Percentiles rank a stretch among this genome's conserved stretches.
These are phyloP conservation scores for Torulaspora maleeae DNA, from an alignment of 805 yeast genomes.

Conservation along the genomic window DNA sequence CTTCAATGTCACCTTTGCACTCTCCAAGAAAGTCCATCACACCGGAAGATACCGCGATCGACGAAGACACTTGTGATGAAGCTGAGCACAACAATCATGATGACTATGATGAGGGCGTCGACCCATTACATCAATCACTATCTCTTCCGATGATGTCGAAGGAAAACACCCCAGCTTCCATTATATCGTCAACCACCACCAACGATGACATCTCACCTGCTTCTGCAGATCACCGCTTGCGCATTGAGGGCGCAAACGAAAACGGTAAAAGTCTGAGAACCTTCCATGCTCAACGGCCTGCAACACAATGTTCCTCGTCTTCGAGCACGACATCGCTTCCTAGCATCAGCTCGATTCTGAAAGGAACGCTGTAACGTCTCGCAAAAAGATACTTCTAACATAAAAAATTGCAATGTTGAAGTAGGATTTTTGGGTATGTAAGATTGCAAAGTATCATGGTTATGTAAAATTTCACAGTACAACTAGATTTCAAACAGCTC, in stretches of 20 bases:
- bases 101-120: slow-evolving; percentile 19
- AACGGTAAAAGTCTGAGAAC: slow-evolving; percentile 2
- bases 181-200: slow-evolving; percentile 17
- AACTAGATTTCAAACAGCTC: background rate
- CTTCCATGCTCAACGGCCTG: slow-evolving; percentile 5
- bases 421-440: background rate
- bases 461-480: background rate
- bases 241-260: slow-evolving; percentile 3
- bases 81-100: slow-evolving; percentile 15
- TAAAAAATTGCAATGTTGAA: too few relatives aligned
- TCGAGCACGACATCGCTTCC: slow-evolving; percentile 23
- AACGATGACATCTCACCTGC: slow-evolving; percentile 8
- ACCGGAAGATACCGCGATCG: slow-evolving; percentile 24
- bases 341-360: slow-evolving; percentile 27
- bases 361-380: slow-evolving; percentile 19
- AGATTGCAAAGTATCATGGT: too few relatives aligned
- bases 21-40: slow-evolving; percentile 23
- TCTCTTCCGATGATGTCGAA: slow-evolving; percentile 15
- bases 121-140: slow-evolving; percentile 13
- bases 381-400: background rate
- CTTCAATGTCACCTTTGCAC: slow-evolving; percentile 17
- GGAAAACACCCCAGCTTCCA: slow-evolving; percentile 20
- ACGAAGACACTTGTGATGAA: slow-evolving; percentile 19
- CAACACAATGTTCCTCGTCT: slow-evolving; percentile 6
- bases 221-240: slow-evolving; percentile 2